Base-by-base conservation (phyloP, 2,329 filamentous ascomycete species). In the Colletotrichum tabaci region DNA sequence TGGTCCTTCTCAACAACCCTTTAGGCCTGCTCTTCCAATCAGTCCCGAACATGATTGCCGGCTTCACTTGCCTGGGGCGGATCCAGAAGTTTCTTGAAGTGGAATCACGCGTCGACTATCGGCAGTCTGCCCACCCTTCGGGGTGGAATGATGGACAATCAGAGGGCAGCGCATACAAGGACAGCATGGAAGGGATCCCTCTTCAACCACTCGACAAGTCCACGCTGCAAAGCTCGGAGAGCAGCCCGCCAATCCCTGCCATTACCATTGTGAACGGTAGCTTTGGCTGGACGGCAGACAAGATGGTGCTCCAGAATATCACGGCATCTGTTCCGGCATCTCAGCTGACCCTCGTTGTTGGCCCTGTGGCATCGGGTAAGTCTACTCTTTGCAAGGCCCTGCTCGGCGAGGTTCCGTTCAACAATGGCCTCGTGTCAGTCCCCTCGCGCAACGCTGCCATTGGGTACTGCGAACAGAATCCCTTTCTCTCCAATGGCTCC, bases 331-430 rank as follows among this genome's bases (percentile, higher is more conserved):
- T 85, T 3, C 77, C 80, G 2, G 64, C 75, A 0, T 74, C 74
- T 4, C 71, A 76, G 6, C 76, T 85, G 1, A 84, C 81, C 4
- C 77, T 84, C 8, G 74, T 85, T 2, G 78, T 83, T 10, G 84
- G 83, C 0, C 83, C 83, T 0, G 77, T 84, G 5, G 83, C 78
- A 0, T 81, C 80, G 0, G 84, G 84, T 0, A 85, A 85, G 67
- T 83, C 82, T 0, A 81, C 83, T 0, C 74, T 85, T 0, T 82
- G 80, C 76, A 83, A 82, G 42, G 81, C 79, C 0, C 74, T 87
- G 0, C 73, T 80, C 0, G 79, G 79, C 1, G 79, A 80, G 42
- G 57, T 79, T 0, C 76, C 79, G 0, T 73, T 74, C 0, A 73
- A 65, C 18, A 76, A 73, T 1, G 78, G 78, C 0, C 68, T 64